Percentiles rank a stretch among this genome's conserved stretches.
Evolutionary conservation across 305 asterid genomes (phyloP).

Genomic region (Solanum hybrid): DNA sequence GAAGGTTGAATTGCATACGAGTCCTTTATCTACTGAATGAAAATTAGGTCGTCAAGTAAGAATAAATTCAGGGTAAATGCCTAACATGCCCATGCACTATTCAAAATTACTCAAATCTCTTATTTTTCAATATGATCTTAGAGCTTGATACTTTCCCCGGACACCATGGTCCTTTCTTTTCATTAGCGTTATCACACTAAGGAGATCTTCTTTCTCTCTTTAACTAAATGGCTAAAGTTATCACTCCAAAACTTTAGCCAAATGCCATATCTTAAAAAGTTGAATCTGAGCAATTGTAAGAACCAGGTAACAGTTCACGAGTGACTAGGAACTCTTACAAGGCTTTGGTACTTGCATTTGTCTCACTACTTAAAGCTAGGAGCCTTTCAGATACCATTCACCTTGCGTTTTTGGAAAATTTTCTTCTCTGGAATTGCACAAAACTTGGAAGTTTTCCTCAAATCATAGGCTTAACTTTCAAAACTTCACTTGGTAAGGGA

Average conservation of each 20-base stretch:
- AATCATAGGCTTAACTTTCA: not conserved
- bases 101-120: not conserved
- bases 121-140: not conserved
- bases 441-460: slow-evolving; percentile 2
- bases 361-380: slow-evolving; percentile 3
- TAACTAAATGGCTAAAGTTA: not conserved
- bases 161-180: not conserved
- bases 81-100: not conserved
- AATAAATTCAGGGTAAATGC: not conserved
- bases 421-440: slow-evolving; percentile 1
- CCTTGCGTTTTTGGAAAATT: not conserved
- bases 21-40: not conserved
- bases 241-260: slow-evolving; percentile 1
- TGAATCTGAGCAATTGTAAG: slow-evolving; percentile 5
- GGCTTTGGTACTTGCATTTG: not conserved
- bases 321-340: not conserved
- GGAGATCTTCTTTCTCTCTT: not conserved
- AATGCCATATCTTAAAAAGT: slow-evolving; percentile 3
- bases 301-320: not conserved
- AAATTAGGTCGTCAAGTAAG: not conserved
- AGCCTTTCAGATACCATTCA: not conserved
- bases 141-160: not conserved
- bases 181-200: not conserved
- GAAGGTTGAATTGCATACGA: not conserved
- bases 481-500: slow-evolving; percentile 5